phyloP scores from a whole-genome alignment of 2,329 filamentous ascomycete species.

The Penicillium janthinellum region DNA sequence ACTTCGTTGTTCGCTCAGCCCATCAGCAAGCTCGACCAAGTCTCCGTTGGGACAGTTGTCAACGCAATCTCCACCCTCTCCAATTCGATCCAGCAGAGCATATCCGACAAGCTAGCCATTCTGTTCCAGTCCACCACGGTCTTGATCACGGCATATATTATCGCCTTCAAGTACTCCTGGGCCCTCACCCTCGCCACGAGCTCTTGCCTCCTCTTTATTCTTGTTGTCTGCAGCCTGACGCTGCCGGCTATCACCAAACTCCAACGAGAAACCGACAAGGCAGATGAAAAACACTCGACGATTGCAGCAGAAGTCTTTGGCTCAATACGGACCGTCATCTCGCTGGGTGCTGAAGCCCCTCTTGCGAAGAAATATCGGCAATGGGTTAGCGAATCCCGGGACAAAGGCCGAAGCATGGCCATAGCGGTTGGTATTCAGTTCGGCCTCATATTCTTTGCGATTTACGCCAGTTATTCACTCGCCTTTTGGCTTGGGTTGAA shows the following conservation, averaged over 20 bases:
- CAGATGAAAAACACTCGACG: background rate
- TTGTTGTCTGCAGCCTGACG: background rate
- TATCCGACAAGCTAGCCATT: constrained; percentile 55
- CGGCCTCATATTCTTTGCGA: background rate
- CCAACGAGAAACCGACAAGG: background rate
- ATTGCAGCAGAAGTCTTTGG: background rate
- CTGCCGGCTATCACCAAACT: background rate
- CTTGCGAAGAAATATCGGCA: background rate
- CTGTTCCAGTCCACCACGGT: constrained; percentile 39
- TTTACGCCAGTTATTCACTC: background rate
- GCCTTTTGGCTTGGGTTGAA: background rate
- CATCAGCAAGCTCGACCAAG: constrained; percentile 49
- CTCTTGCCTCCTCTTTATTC: background rate
- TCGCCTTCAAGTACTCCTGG: constrained; percentile 1
- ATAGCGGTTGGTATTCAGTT: background rate
- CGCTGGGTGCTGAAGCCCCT: background rate
- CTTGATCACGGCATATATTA: background rate
- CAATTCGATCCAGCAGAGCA: constrained; percentile 56
- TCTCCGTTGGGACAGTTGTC: constrained; percentile 54
- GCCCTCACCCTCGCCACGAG: background rate
- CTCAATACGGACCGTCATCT: background rate
- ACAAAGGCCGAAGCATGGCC: background rate
- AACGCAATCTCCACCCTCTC: constrained; percentile 56
- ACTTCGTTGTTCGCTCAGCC: background rate
- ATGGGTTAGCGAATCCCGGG: background rate